Base-by-base conservation (phyloP, 2,329 filamentous ascomycete species). In the Ophiostoma perfectum region DNA sequence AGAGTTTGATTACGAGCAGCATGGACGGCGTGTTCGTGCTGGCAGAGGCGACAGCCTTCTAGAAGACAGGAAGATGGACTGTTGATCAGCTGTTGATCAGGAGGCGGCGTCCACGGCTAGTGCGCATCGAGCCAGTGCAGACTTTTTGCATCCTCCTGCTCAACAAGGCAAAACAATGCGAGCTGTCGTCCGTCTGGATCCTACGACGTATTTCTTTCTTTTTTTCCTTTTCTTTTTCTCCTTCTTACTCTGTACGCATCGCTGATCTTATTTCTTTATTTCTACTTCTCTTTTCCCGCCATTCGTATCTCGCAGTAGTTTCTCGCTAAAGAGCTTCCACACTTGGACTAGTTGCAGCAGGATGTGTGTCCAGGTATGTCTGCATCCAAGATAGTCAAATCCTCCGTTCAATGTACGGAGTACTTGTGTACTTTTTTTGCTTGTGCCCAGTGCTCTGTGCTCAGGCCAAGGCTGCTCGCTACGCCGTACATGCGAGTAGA, bases 261-360 rank as follows among this genome's bases (percentile, higher is more conserved):
- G 1, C 27, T 27, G 27, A 27, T 27, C 27, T 27, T 27, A 27
- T 27, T 42, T 42, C 16, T 39, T 5, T 16, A 7, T 63, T 63
- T 42, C n/a, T 7, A 39, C 16, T 39, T 39, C 36, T 36, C 36
- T 36, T 41, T 41, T 42, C 14, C 42, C 38, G 36, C 7, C n/a
- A 39, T 9, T 39, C 36, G 18, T 36, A 14, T 7, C 55, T 38
- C 36, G 49, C 18, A 8, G 49, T 36, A 27, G 55, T 52, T 52
- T 52, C 55, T 60, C 55, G 55, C 55, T 60, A 60, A 60, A 60
- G 14, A 60, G 27, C 55, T 60, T 36, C 55, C 55, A 60, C 9
- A 38, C 55, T 60, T 9, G 55, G 55, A 11, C 55, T 60, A 60
- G 55, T 60, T 47, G 44, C 8, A 47, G 12, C 11, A 3, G 16